Conservation (phyloP, 805 yeast species). For the Wickerhamomyces sydowiorum region DNA sequence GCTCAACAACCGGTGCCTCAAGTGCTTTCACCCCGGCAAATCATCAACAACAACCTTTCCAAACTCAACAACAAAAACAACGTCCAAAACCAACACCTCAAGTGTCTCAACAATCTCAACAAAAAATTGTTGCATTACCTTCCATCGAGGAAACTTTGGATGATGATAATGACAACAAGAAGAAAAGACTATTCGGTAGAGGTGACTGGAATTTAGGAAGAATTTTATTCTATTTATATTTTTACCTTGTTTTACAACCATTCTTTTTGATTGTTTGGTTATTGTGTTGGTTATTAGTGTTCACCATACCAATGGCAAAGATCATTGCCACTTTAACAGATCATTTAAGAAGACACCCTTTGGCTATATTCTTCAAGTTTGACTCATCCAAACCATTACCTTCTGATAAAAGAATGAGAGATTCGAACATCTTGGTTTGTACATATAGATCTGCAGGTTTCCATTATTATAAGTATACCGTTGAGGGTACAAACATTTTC, state of each 20-base stretch:
- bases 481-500: constrained; percentile 92
- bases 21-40: too few relatives aligned
- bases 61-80: neutral
- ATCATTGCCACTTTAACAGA: constrained; percentile 59
- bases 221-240: constrained; percentile 64
- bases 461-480: constrained; percentile 93
- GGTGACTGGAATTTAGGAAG: constrained; percentile 90
- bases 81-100: neutral
- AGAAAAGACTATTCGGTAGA: constrained; percentile 74
- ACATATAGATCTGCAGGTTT: constrained; percentile 89
- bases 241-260: constrained; percentile 69
- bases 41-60: neutral
- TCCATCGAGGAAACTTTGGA: constrained; percentile 2
- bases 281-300: constrained; percentile 75
- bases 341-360: constrained; percentile 85
- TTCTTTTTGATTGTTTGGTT: constrained; percentile 47
- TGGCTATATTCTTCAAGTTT: constrained; percentile 72
- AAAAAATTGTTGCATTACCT: neutral
- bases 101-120: neutral
- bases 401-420: constrained; percentile 18
- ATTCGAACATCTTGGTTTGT: constrained; percentile 66
- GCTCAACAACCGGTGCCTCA: too few relatives aligned
- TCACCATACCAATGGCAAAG: constrained; percentile 92
- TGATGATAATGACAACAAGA: constrained; percentile 23
- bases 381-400: constrained; percentile 31